Conservation (phyloP, 2,329 filamentous ascomycete species). For the Ophiocordyceps robertsii region DNA sequence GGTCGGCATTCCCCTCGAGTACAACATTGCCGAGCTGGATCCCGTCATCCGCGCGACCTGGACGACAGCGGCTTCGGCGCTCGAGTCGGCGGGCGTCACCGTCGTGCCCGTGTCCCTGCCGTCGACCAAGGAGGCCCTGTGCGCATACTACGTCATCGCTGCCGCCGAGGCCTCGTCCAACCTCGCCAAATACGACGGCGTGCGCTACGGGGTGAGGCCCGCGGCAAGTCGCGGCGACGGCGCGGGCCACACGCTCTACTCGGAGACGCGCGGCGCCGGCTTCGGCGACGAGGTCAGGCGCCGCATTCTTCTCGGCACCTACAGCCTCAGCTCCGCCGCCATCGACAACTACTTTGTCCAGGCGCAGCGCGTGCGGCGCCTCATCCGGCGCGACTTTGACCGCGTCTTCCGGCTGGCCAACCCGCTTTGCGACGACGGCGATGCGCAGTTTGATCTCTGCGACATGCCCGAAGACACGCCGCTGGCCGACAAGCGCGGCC, state of each 20-base stretch:
- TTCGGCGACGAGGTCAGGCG: conserved; percentile 80
- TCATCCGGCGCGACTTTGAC: conserved; percentile 82
- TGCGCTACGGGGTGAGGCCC: conserved; percentile 67
- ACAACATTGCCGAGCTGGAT: conserved; percentile 75
- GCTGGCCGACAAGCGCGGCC: conserved; percentile 42
- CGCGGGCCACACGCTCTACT: conserved; percentile 55
- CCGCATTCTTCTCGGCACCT: conserved; percentile 79
- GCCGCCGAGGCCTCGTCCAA: conserved; percentile 94
- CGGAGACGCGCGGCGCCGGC: conserved; percentile 55
- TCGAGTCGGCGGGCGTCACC: conserved; percentile 53
- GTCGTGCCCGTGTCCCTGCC: conserved; percentile 71
- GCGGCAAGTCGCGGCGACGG: conserved; percentile 30
- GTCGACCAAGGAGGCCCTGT: conserved; percentile 70
- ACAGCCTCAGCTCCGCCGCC: conserved; percentile 76
- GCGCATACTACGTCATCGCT: conserved; percentile 90
- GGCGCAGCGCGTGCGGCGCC: conserved; percentile 72
- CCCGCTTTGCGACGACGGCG: conserved; percentile 41
- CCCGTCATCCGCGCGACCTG: conserved; percentile 57
- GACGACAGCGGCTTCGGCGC: conserved; percentile 42
- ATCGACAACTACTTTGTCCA: conserved; percentile 96
- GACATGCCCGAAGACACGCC: conserved; percentile 41
- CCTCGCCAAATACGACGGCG: conserved; percentile 89
- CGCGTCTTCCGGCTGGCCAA: conserved; percentile 58
- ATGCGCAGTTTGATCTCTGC: conserved; percentile 38
- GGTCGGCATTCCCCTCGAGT: conserved; percentile 56